Percentiles rank a stretch among this genome's conserved stretches.
Evolutionary conservation across 768 basidiomycete species (phyloP).

Genomic region (Auricularia sp.): DNA sequence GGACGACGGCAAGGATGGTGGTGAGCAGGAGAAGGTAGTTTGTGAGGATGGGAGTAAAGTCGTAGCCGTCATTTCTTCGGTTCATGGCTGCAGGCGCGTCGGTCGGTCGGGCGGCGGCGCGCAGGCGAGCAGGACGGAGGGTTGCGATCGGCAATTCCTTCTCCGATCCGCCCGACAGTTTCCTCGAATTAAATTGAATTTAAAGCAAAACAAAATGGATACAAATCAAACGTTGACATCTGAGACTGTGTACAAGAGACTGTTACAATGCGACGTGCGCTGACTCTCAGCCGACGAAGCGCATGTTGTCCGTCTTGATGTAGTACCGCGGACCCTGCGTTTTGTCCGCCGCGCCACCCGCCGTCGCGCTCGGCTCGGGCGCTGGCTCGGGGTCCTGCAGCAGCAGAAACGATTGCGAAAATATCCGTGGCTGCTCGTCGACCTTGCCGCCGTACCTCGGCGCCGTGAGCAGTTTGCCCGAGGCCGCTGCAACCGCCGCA

Average conservation of each 20-base stretch:
- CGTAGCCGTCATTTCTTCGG: constrained; percentile 54
- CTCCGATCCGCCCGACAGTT: too few relatives aligned
- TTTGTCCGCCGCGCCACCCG: constrained; percentile 4
- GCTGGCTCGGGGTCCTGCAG: constrained; percentile 3
- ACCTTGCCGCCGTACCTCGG: constrained; percentile 30
- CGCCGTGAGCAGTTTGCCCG: constrained; percentile 23
- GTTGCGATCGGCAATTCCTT: neutral
- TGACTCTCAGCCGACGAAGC: constrained; percentile 60
- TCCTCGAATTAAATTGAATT: neutral
- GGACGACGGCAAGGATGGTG: constrained; percentile 65
- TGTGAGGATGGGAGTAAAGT: constrained; percentile 80
- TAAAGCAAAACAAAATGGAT: neutral
- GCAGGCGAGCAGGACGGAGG: neutral
- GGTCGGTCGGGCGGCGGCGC: neutral
- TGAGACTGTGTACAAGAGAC: neutral
- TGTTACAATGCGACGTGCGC: neutral
- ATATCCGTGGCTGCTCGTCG: constrained; percentile 75
- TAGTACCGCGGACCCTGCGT: constrained; percentile 57
- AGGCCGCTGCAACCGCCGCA: constrained; percentile 15
- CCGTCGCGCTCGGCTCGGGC: neutral
- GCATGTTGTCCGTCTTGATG: constrained; percentile 64
- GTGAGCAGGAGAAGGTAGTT: constrained; percentile 90
- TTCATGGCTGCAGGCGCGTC: constrained; percentile 8
- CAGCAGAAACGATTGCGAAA: constrained; percentile 84
- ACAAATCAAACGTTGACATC: neutral